A percentile compares a stretch with the other conserved stretches of the same genome.
These are phyloP conservation scores for Boechera retrofracta DNA, from an alignment of 345 rosid genomes.

Conservation along the genomic window DNA sequence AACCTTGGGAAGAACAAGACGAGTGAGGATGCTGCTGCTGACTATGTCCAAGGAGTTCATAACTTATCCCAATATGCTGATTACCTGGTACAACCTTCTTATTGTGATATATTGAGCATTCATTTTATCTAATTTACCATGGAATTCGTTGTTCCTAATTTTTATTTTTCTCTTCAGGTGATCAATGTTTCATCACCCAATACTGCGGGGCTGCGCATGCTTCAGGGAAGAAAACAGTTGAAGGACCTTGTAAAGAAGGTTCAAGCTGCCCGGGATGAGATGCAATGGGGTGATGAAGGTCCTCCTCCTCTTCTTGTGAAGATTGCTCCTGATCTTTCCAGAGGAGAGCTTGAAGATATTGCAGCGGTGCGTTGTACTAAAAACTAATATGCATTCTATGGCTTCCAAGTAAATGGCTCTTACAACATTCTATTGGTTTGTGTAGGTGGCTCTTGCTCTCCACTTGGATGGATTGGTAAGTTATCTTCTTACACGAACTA, in stretches of 20 bases:
- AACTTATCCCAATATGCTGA: constrained; percentile 95
- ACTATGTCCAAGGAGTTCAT: constrained; percentile 99
- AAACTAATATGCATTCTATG: background rate
- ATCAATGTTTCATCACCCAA: constrained; percentile 98
- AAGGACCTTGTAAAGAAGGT: constrained; percentile 96
- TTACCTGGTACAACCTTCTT: constrained; percentile 70
- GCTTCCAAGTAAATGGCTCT: constrained; percentile 34
- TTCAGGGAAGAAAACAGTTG: constrained; percentile 94
- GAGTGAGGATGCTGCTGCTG: constrained; percentile 92
- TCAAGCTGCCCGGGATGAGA: constrained; percentile 99
- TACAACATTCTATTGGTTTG: constrained; percentile 42
- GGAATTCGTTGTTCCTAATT: constrained; percentile 4
- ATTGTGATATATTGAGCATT: background rate
- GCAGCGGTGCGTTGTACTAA: constrained; percentile 69
- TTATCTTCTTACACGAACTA: constrained; percentile 14
- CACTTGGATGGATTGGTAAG: constrained; percentile 97
- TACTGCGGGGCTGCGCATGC: constrained; percentile 93
- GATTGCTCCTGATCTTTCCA: constrained; percentile 95
- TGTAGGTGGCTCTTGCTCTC: constrained; percentile 94
- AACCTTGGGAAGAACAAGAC: constrained; percentile 98
- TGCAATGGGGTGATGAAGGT: constrained; percentile 99
- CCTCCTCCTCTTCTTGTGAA: constrained; percentile 97
- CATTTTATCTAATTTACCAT: background rate
- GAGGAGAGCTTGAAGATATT: constrained; percentile 97
- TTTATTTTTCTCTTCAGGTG: constrained; percentile 54